Evolutionary conservation across 1,284 basidiomycete species (phyloP).

Genomic region (Bjerkandera adusta): DNA sequence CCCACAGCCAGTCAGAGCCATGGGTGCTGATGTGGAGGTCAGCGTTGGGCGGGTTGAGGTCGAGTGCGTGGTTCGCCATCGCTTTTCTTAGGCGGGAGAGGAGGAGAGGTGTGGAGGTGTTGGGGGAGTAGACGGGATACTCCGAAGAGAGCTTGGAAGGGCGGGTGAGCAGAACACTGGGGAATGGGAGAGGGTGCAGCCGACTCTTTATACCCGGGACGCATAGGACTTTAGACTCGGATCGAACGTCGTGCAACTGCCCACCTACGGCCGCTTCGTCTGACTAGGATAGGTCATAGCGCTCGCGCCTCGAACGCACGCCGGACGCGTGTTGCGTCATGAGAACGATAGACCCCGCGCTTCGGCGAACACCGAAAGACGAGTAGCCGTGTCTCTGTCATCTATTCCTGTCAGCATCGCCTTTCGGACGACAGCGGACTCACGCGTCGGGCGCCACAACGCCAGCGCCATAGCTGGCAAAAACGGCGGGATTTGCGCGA

Average conservation of each 20-base stretch:
- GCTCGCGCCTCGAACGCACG: slow-evolving; percentile 7
- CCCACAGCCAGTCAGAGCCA: slow-evolving; percentile 14
- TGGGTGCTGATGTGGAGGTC: slow-evolving; percentile 11
- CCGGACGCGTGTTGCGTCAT: slow-evolving; percentile 9
- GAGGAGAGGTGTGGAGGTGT: not conserved
- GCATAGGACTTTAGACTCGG: slow-evolving; percentile 1
- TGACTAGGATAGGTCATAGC: slow-evolving; percentile 3
- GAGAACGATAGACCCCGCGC: slow-evolving; percentile 2
- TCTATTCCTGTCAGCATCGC: slow-evolving; percentile 7
- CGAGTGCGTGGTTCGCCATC: slow-evolving; percentile 12
- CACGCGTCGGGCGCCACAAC: slow-evolving; percentile 5
- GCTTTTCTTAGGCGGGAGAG: slow-evolving; percentile 1
- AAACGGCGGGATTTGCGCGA: too few species aligned
- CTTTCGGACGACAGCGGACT: not conserved
- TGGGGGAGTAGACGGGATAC: not conserved
- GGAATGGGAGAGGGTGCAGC: not conserved
- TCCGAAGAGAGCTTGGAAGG: slow-evolving; percentile 8
- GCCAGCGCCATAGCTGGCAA: too few species aligned
- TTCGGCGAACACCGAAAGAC: not conserved
- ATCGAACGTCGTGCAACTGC: not conserved
- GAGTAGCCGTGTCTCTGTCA: slow-evolving; percentile 1
- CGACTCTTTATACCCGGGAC: slow-evolving; percentile 6
- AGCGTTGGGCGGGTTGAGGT: slow-evolving; percentile 14
- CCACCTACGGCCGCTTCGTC: slow-evolving; percentile 6
- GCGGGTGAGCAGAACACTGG: slow-evolving; percentile 10